Conservation (phyloP, 441 rosid species). For the Corymbia citriodora region DNA sequence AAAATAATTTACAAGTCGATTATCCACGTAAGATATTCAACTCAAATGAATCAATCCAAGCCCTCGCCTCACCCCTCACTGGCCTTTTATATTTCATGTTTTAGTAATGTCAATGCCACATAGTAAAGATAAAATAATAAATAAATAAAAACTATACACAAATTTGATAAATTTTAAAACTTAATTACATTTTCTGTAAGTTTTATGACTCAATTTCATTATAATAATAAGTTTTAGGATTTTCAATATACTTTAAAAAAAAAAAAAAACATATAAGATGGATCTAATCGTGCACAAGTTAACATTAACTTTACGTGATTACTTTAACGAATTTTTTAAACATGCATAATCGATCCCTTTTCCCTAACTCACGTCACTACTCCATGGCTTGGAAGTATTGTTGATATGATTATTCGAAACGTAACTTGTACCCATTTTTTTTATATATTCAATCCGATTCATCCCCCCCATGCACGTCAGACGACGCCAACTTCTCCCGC, state of each 20-base stretch:
- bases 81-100: neutral
- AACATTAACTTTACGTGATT: too few species aligned
- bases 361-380: neutral
- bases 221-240: accelerated
- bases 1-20: neutral
- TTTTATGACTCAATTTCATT: accelerated
- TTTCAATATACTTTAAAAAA: accelerated
- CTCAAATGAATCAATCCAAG: neutral
- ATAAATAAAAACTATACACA: neutral
- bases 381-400: neutral
- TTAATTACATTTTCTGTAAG: neutral
- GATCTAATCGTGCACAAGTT: too few species aligned
- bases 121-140: neutral
- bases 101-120: neutral
- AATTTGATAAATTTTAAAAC: neutral
- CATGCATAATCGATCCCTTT: neutral
- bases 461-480: neutral
- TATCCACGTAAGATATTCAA: neutral
- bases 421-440: neutral
- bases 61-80: neutral
- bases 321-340: neutral
- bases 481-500: neutral
- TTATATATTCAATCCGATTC: neutral
- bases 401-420: neutral
- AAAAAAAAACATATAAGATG: too few species aligned